phyloP scores from a whole-genome alignment of 495 filamentous ascomycete species.

The Thozetella sp. region DNA sequence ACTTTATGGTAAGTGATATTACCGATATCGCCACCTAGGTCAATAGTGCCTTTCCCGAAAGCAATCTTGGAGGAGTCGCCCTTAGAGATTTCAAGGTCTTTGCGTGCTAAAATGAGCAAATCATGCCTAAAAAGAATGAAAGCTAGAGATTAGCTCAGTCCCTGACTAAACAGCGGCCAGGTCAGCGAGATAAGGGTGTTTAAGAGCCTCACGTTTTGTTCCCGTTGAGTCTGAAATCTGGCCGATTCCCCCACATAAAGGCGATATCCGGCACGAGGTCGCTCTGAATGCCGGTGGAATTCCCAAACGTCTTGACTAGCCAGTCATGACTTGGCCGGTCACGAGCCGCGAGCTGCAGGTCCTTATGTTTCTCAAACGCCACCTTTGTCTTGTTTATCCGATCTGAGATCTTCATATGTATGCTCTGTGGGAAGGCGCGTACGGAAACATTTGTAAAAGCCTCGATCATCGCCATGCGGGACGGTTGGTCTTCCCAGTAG shows the following conservation, averaged over 20 bases:
- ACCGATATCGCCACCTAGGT: slow-evolving; percentile 15
- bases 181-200: background rate
- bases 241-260: slow-evolving; percentile 19
- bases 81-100: slow-evolving; percentile 15
- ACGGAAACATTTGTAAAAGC: slow-evolving; percentile 13
- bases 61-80: slow-evolving; percentile 6
- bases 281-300: slow-evolving; percentile 2
- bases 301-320: slow-evolving; percentile 12
- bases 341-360: slow-evolving; percentile 17
- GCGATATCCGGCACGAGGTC: slow-evolving; percentile 18
- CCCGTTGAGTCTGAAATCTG: slow-evolving; percentile 14
- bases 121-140: slow-evolving; percentile 3
- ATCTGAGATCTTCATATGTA: slow-evolving; percentile 17
- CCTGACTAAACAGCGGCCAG: background rate
- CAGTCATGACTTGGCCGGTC: slow-evolving; percentile 15
- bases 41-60: slow-evolving; percentile 10
- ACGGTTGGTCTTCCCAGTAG: slow-evolving; percentile 22
- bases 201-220: slow-evolving; percentile 11
- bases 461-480: slow-evolving; percentile 14
- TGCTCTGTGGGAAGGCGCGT: slow-evolving; percentile 15
- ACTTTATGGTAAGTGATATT: slow-evolving; percentile 19
- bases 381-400: slow-evolving; percentile 11
- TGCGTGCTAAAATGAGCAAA: slow-evolving; percentile 16
- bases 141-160: background rate
- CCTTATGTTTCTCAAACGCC: slow-evolving; percentile 10